A percentile compares a stretch with the other conserved stretches of the same genome.
These are phyloP conservation scores for Debaryomycetaceae sp. DNA, from an alignment of 1,139 yeast genomes.

Conservation along the genomic window DNA sequence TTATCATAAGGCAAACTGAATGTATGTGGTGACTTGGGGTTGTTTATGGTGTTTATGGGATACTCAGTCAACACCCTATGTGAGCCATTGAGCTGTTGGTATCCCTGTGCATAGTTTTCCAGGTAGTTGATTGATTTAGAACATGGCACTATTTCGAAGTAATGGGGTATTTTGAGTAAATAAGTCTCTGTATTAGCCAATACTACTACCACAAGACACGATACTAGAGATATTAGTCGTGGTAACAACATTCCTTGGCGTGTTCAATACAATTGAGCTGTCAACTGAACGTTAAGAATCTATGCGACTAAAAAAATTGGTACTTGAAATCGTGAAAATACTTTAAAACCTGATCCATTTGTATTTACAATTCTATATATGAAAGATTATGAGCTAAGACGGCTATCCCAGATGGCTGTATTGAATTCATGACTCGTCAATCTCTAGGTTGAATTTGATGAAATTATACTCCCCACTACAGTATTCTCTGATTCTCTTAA, in stretches of 20 bases:
- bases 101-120: not conserved
- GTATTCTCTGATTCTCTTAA: slow-evolving; percentile 1
- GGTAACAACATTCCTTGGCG: not conserved
- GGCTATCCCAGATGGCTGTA: no score
- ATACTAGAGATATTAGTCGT: not conserved
- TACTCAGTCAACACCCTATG: slow-evolving; percentile 24
- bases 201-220: not conserved
- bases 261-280: not conserved
- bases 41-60: slow-evolving; percentile 23
- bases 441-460: slow-evolving; percentile 2
- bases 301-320: not conserved
- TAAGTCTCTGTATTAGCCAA: slow-evolving; percentile 41
- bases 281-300: not conserved
- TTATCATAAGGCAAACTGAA: slow-evolving; percentile 13
- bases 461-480: not conserved
- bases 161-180: slow-evolving; percentile 30
- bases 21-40: slow-evolving; percentile 1
- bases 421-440: not conserved
- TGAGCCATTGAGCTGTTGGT: slow-evolving; percentile 19
- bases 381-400: no score
- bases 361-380: not conserved
- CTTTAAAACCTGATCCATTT: not conserved
- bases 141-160: slow-evolving; percentile 31
- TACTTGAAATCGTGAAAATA: not conserved
- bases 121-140: slow-evolving; percentile 7